Percentiles rank a stretch among this genome's conserved stretches.
These are phyloP conservation scores for Candida andamanensis DNA, from an alignment of 805 yeast genomes.

Conservation along the genomic window DNA sequence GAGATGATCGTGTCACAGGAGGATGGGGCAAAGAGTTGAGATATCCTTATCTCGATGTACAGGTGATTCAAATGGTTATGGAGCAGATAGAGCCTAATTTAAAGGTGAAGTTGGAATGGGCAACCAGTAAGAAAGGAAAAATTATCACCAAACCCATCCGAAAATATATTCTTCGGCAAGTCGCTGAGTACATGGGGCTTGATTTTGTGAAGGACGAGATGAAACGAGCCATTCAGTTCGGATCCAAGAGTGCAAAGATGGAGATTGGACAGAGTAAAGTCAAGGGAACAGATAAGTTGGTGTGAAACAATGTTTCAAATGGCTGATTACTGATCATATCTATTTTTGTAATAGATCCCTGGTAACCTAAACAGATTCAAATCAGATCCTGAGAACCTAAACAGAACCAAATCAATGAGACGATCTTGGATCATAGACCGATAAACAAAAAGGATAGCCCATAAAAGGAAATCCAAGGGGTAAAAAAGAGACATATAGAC, in stretches of 20 bases:
- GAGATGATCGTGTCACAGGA: slow-evolving; percentile 88
- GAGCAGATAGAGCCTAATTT: slow-evolving; percentile 44
- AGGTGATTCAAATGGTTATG: slow-evolving; percentile 49
- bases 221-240: slow-evolving; percentile 95
- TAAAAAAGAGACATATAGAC: too few species aligned
- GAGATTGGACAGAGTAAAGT: slow-evolving; percentile 70
- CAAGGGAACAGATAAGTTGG: slow-evolving; percentile 61
- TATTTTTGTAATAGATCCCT: too few species aligned
- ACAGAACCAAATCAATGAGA: too few species aligned
- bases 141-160: slow-evolving; percentile 19
- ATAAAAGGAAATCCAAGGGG: too few species aligned
- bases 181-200: slow-evolving; percentile 49
- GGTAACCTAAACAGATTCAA: too few species aligned
- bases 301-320: background rate
- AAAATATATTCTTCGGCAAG: slow-evolving; percentile 55
- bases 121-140: slow-evolving; percentile 23
- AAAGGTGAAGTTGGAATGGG: slow-evolving; percentile 33
- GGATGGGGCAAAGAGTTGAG: slow-evolving; percentile 87
- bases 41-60: slow-evolving; percentile 75
- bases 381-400: too few species aligned
- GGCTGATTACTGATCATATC: background rate
- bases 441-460: too few species aligned
- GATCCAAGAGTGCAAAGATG: slow-evolving; percentile 92
- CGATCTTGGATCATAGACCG: too few species aligned
- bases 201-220: slow-evolving; percentile 62